Evolutionary conservation across 2,329 filamentous ascomycete species (phyloP).

Genomic region (Colletotrichum lentis): DNA sequence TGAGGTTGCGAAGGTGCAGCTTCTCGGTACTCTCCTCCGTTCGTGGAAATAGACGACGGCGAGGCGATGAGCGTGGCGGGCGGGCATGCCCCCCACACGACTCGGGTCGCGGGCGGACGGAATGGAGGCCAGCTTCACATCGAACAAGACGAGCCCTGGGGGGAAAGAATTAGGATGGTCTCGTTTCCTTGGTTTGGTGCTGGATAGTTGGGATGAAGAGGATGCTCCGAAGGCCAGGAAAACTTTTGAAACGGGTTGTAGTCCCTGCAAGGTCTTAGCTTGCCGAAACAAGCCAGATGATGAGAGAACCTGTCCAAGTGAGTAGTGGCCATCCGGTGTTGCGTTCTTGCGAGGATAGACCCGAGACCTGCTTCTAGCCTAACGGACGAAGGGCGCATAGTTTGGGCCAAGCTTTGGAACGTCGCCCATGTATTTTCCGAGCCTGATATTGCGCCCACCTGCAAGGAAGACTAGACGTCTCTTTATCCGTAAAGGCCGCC

Average conservation of each 20-base stretch:
- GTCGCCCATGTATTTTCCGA: not conserved
- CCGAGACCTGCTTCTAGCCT: slow-evolving; percentile 3
- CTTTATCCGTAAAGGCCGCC: slow-evolving; percentile 1
- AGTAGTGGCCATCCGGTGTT: slow-evolving; percentile 29
- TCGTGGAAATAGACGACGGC: not conserved
- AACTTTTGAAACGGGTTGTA: slow-evolving; percentile 28
- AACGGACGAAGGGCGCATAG: not conserved
- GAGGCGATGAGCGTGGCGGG: slow-evolving; percentile 8
- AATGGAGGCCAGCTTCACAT: slow-evolving; percentile 20
- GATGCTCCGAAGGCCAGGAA: slow-evolving; percentile 13
- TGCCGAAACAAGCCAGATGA: slow-evolving; percentile 16
- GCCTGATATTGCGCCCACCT: slow-evolving; percentile 10
- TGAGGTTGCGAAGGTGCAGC: slow-evolving; percentile 12
- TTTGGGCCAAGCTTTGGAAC: slow-evolving; percentile 26
- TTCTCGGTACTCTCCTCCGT: slow-evolving; percentile 21
- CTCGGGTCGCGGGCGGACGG: slow-evolving; percentile 27
- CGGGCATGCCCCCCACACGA: slow-evolving; percentile 15
- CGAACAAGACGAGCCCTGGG: slow-evolving; percentile 3
- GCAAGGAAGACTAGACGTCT: not conserved
- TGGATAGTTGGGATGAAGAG: slow-evolving; percentile 10
- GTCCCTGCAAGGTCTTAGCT: slow-evolving; percentile 32
- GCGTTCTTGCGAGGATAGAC: not conserved
- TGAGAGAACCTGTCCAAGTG: not conserved
- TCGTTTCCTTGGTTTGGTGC: not conserved
- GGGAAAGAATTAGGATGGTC: not conserved